Percentiles rank a stretch among this genome's conserved stretches.
phyloP scores from a whole-genome alignment of 2,329 filamentous ascomycete species.

The Tolypocladium endophyticum region DNA sequence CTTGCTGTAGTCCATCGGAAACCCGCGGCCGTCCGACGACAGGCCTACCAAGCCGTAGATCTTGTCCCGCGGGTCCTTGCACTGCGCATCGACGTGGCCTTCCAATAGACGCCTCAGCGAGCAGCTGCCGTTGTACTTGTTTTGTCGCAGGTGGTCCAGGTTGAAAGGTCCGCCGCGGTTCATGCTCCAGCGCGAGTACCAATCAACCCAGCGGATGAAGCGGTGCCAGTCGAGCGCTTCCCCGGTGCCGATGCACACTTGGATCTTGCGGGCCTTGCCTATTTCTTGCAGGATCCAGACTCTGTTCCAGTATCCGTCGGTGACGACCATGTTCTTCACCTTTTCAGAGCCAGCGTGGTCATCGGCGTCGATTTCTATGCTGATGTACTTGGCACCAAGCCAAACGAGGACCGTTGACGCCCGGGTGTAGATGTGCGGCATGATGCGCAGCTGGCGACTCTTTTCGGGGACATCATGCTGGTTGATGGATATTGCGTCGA shows the following conservation, averaged over 20 bases:
- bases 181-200: neutral
- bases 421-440: conserved; percentile 10
- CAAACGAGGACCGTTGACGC: conserved; percentile 9
- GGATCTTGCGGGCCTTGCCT: conserved; percentile 5
- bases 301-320: conserved; percentile 7
- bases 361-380: neutral
- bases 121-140: conserved; percentile 7
- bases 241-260: conserved; percentile 2
- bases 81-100: conserved; percentile 3
- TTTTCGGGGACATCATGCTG: conserved; percentile 8
- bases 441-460: conserved; percentile 9
- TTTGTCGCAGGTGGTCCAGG: conserved; percentile 2
- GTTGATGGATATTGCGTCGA: conserved; percentile 9
- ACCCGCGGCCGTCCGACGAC: conserved; percentile 6
- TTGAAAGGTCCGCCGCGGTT: conserved; percentile 2
- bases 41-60: conserved; percentile 14
- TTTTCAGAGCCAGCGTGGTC: neutral
- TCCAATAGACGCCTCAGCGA: conserved; percentile 5
- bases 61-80: conserved; percentile 13
- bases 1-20: conserved; percentile 13
- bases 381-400: conserved; percentile 5
- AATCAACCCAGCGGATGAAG: conserved; percentile 5
- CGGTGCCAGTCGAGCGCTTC: conserved; percentile 2
- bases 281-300: conserved; percentile 11
- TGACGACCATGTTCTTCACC: conserved; percentile 1